Percentiles rank a stretch among this genome's conserved stretches.
These are phyloP conservation scores for Cenchrus fungigraminus DNA, from an alignment of 176 grass and related monocot genomes.

Conservation along the genomic window DNA sequence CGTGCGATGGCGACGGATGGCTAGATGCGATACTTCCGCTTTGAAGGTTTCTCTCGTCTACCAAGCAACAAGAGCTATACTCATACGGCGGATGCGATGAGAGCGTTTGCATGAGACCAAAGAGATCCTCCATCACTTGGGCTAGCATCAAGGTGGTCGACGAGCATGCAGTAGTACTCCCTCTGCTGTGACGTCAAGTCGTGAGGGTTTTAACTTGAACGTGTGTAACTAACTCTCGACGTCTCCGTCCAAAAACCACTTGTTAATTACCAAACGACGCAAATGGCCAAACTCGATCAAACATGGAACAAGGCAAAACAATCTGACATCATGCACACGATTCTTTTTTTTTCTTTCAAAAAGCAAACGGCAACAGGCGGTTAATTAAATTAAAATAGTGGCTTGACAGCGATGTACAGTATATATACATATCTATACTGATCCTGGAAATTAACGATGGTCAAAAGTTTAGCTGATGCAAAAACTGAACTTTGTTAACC, in stretches of 20 bases:
- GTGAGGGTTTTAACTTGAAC: background rate
- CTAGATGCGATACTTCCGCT: conserved; percentile 2
- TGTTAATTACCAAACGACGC: background rate
- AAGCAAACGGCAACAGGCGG: too few relatives aligned
- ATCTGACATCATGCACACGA: background rate
- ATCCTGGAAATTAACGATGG: background rate
- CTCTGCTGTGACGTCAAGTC: background rate
- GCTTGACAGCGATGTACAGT: background rate
- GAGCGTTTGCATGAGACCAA: background rate
- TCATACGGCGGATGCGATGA: background rate
- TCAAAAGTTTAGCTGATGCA: background rate
- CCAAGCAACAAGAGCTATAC: background rate
- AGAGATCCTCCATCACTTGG: background rate
- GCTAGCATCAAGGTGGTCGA: background rate
- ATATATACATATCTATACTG: too few relatives aligned
- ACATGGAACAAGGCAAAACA: background rate
- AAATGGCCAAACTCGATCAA: background rate
- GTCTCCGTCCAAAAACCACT: background rate
- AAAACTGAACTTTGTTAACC: background rate
- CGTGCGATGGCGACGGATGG: background rate
- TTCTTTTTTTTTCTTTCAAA: too few relatives aligned
- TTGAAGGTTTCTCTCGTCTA: conserved; percentile 15
- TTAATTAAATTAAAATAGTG: background rate
- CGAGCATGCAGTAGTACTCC: too few relatives aligned
- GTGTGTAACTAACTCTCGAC: background rate